Conservation (phyloP, 176 grass and related monocot species). For the Puya raimondii region DNA sequence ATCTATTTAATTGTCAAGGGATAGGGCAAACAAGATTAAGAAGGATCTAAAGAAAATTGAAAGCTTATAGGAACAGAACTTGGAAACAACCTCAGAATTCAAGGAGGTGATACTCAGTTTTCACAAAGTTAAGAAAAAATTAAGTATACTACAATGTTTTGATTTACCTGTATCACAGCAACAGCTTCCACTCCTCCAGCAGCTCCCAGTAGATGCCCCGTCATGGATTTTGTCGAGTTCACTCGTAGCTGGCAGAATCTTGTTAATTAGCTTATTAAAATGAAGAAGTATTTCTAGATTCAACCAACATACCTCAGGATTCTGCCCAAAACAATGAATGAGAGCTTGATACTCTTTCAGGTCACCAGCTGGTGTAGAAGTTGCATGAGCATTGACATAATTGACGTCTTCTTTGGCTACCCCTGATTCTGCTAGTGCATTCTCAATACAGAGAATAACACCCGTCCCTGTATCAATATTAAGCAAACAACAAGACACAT, state of each 20-base stretch:
- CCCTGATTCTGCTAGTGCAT: constrained; percentile 76
- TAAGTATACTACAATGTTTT: neutral
- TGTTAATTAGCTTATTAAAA: constrained; percentile 16
- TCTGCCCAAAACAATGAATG: constrained; percentile 73
- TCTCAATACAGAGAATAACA: constrained; percentile 91
- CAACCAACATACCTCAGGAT: constrained; percentile 52
- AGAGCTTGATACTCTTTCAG: constrained; percentile 96
- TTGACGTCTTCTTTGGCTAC: constrained; percentile 79
- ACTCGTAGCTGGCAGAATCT: constrained; percentile 57
- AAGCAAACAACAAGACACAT: constrained; percentile 5
- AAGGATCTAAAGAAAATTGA: too few species aligned
- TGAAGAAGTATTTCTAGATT: constrained; percentile 12
- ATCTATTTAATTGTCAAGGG: too few species aligned
- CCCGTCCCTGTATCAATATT: constrained; percentile 60
- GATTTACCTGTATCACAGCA: constrained; percentile 71
- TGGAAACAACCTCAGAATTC: too few species aligned
- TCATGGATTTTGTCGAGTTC: constrained; percentile 99
- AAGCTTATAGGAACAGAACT: too few species aligned
- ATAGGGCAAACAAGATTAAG: too few species aligned
- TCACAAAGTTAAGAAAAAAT: constrained; percentile 3
- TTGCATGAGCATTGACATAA: constrained; percentile 99
- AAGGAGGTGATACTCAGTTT: too few species aligned
- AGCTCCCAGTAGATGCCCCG: constrained; percentile 88
- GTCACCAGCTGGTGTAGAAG: constrained; percentile 81
- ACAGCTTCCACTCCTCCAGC: constrained; percentile 96